Percentiles rank a stretch among this genome's conserved stretches.
Evolutionary conservation across 2,329 filamentous ascomycete species (phyloP).

Genomic region (Xylariomycetidae sp.): DNA sequence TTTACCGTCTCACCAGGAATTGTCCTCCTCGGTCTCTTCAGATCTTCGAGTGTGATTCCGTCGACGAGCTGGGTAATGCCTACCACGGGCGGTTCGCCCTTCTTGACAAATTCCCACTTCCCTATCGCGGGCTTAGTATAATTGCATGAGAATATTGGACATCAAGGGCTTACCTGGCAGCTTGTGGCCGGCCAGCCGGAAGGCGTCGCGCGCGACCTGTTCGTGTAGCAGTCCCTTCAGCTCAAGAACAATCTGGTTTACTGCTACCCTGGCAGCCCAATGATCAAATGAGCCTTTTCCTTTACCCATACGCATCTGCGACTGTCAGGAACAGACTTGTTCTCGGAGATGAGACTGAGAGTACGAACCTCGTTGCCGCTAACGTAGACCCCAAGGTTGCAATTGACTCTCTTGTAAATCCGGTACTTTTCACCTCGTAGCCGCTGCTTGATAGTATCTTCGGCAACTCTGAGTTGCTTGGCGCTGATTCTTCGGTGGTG

Average conservation of each 20-base stretch:
- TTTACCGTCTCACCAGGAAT: conserved; percentile 41
- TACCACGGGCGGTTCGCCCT: conserved; percentile 83
- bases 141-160: conserved; percentile 4
- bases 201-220: conserved; percentile 88
- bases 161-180: conserved; percentile 78
- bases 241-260: conserved; percentile 91
- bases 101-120: conserved; percentile 89
- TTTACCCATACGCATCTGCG: conserved; percentile 91
- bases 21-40: conserved; percentile 74
- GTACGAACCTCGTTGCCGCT: conserved; percentile 79
- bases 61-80: conserved; percentile 84
- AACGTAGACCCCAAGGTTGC: conserved; percentile 92
- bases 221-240: conserved; percentile 90
- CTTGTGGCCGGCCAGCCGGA: conserved; percentile 91
- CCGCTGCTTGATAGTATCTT: conserved; percentile 86
- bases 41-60: conserved; percentile 74
- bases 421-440: conserved; percentile 89
- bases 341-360: background rate
- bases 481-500: conserved; percentile 89
- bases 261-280: conserved; percentile 85
- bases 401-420: conserved; percentile 84
- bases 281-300: conserved; percentile 97
- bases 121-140: conserved; percentile 50
- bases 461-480: conserved; percentile 79
- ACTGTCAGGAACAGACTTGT: conserved; percentile 9